Evolutionary conservation across 225 moss, liverwort and hornwort genomes (phyloP).

Genomic region (Polytrichum formosum): DNA sequence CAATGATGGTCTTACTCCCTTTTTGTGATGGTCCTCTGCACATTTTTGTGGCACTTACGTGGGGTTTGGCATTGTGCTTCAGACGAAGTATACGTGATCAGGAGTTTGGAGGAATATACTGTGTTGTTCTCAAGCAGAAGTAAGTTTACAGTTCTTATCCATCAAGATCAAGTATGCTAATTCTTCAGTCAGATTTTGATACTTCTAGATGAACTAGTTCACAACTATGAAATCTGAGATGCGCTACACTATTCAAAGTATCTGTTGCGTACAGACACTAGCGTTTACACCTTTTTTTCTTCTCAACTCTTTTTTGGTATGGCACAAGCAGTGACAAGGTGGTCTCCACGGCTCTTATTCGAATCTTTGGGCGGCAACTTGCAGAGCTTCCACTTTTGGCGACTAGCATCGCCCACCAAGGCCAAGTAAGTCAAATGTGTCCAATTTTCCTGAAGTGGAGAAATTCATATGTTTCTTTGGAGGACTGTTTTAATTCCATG

Average conservation of each 20-base stretch:
- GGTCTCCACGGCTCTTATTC: slow-evolving; percentile 88
- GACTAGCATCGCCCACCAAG: slow-evolving; percentile 69
- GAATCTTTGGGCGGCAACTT: slow-evolving; percentile 91
- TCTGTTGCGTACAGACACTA: too few relatives aligned
- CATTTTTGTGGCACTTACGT: background rate
- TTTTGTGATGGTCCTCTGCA: too few relatives aligned
- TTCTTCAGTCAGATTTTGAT: too few relatives aligned
- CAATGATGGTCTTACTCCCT: too few relatives aligned
- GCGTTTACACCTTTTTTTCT: too few relatives aligned
- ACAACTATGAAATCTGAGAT: too few relatives aligned
- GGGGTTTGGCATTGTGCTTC: slow-evolving; percentile 14
- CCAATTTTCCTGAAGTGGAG: too few relatives aligned
- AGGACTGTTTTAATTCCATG: too few relatives aligned
- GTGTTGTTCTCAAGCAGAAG: slow-evolving; percentile 87
- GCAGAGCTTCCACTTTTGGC: slow-evolving; percentile 92
- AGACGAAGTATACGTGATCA: slow-evolving; percentile 96
- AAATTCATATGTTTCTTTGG: background rate
- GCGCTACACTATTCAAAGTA: too few relatives aligned
- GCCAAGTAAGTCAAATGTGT: slow-evolving; percentile 53
- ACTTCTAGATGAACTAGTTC: too few relatives aligned
- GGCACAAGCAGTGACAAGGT: slow-evolving; percentile 62
- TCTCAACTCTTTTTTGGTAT: too few relatives aligned
- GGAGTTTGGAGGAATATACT: slow-evolving; percentile 93
- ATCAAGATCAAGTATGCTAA: too few relatives aligned
- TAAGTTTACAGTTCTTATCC: slow-evolving; percentile 20